These are phyloP conservation scores for Schoenoplectus triqueter DNA, from an alignment of 202 grass and related monocot genomes.

Conservation along the genomic window DNA sequence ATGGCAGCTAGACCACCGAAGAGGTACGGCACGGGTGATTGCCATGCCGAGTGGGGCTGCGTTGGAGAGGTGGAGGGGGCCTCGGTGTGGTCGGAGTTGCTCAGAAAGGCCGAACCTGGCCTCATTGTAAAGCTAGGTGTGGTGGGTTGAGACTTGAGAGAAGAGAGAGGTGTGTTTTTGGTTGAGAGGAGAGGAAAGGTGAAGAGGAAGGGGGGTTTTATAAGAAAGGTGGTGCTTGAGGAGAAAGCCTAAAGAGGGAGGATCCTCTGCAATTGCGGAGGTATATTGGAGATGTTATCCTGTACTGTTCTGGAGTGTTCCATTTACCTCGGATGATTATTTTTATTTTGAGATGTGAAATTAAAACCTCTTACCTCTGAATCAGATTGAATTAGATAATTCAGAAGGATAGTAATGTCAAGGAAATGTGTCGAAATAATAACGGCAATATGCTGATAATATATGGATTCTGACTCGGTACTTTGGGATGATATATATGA, in stretches of 20 bases:
- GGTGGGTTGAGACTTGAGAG: background rate
- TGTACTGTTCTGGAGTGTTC: background rate
- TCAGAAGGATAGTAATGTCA: no score
- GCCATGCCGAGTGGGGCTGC: slow-evolving; percentile 45
- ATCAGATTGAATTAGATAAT: no score
- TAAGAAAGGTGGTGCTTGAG: slow-evolving; percentile 30
- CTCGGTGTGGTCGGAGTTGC: background rate
- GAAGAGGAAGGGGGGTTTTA: background rate
- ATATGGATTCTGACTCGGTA: background rate
- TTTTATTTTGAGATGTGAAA: background rate
- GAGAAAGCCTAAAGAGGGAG: background rate
- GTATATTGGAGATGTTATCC: background rate
- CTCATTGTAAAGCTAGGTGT: background rate
- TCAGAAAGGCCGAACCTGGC: background rate
- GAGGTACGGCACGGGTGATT: slow-evolving; percentile 71
- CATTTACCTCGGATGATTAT: background rate
- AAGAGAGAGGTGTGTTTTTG: slow-evolving; percentile 15
- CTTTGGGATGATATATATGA: background rate
- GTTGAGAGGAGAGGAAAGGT: slow-evolving; percentile 32
- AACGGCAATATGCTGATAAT: background rate
- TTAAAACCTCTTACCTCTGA: background rate
- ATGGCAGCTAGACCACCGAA: slow-evolving; percentile 71
- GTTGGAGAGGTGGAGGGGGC: background rate
- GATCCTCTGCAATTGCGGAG: slow-evolving; percentile 25
- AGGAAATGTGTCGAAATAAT: no score